Evolutionary conservation across 2,329 filamentous ascomycete genomes (phyloP), one percentile per base, ranked within the genome.

Genomic region (Rutstroemia sp.): DNA sequence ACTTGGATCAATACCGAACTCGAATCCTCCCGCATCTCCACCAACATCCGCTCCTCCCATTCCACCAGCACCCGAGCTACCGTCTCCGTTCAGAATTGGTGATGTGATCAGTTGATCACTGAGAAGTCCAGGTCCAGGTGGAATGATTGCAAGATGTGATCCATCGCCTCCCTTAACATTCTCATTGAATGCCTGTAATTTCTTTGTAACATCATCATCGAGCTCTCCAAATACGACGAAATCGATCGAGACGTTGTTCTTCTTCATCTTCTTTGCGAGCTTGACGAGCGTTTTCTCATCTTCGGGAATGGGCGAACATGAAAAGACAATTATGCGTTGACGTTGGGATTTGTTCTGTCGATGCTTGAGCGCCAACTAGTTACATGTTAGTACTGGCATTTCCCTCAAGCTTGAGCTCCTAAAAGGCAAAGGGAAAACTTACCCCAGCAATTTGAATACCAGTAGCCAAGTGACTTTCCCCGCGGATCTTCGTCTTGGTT

Each of bases 261-360:
- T 99, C 84, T 97, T 97, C 91, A 97, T 95, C 77, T 94, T 95
- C 78, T 94, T 95, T 46, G 94, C 92, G 30, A 99, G 81, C 69
- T 89, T 89, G 60, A 92, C 82, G 51, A 99, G 83, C 54, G 87
- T 84, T 76, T 94, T 94, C 73, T 96, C 88, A 62, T 89, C 87
- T 69, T 99, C 94, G 60, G 85, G 81, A 68, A 97, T 86, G 27
- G 92, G 88, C 44, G 91, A 96, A 80, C 94, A 99, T 61, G 92
- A 87, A 73, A 99, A 96, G 59, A 95, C 91, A 73, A 99, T 88
- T 78, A 99, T 95, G 64, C 94, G 88, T 79, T 96, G 92, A 66
- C 90, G 85, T 75, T 97, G 94, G 49, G 89, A 90, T 75, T 96
- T 96, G 77, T 99, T 97, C 76, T 96, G 92, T 68, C 94, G 87